phyloP scores from a whole-genome alignment of 2,329 filamentous ascomycete genomes.

The Penicillium italicum region DNA sequence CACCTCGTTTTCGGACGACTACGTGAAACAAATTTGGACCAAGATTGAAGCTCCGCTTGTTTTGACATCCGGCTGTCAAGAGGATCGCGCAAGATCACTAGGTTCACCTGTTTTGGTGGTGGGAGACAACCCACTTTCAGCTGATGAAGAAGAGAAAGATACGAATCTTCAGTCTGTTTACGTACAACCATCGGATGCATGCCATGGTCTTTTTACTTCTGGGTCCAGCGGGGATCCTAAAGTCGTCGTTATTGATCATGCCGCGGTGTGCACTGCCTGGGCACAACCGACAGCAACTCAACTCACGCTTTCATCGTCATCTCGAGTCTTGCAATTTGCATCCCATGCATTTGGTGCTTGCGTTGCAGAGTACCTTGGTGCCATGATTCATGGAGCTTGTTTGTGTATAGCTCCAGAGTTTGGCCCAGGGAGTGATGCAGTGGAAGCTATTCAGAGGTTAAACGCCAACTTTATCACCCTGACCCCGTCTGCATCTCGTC shows the following conservation, averaged over 20 bases:
- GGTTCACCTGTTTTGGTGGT: neutral
- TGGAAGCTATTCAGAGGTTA: neutral
- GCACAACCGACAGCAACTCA: neutral
- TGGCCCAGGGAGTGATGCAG: neutral
- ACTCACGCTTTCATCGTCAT: neutral
- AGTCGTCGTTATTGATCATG: neutral
- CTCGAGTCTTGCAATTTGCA: neutral
- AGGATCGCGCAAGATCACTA: neutral
- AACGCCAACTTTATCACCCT: neutral
- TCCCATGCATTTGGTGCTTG: neutral
- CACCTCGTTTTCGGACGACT: neutral
- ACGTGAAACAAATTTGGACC: neutral
- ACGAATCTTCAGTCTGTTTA: neutral
- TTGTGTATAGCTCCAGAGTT: neutral
- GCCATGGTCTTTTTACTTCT: neutral
- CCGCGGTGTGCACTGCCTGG: neutral
- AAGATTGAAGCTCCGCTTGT: neutral
- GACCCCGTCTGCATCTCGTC: neutral
- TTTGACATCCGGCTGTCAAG: neutral
- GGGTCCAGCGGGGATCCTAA: neutral
- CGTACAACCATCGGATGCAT: neutral
- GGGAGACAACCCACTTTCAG: neutral
- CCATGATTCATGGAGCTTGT: neutral
- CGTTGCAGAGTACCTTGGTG: neutral
- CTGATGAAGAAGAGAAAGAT: neutral